Conservation (phyloP, 176 grass and related monocot genomes). For the Bromus sterilis region DNA sequence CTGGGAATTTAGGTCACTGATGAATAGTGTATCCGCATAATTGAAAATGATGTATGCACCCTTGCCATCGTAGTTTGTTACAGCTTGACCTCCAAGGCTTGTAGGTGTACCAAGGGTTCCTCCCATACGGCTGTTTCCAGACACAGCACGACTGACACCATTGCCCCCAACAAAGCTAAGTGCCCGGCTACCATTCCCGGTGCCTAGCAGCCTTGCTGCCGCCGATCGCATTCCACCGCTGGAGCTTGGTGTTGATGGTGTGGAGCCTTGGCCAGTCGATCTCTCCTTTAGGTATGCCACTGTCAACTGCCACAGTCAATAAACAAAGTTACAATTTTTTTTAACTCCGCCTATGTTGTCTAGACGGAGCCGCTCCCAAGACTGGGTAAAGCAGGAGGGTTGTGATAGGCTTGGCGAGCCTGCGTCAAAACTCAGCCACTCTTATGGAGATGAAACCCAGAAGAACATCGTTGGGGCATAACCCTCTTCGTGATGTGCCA, state of each 20-base stretch:
- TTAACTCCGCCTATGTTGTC: too few relatives aligned
- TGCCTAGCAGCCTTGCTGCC: conserved; percentile 82
- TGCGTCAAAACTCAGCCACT: too few relatives aligned
- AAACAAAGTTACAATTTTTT: not conserved
- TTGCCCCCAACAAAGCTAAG: conserved; percentile 85
- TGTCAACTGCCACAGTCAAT: conserved; percentile 53
- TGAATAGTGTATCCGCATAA: conserved; percentile 70
- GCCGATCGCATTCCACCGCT: conserved; percentile 79
- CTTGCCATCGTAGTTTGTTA: conserved; percentile 74
- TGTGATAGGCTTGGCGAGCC: too few relatives aligned
- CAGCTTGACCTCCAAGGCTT: conserved; percentile 34
- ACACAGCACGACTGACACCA: conserved; percentile 45
- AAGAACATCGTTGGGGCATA: too few relatives aligned
- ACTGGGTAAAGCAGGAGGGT: too few relatives aligned
- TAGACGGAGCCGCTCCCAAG: too few relatives aligned
- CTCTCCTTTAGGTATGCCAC: conserved; percentile 91
- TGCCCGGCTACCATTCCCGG: conserved; percentile 64
- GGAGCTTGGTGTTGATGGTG: conserved; percentile 61
- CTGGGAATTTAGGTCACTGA: conserved; percentile 90
- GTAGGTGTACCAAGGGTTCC: conserved; percentile 51
- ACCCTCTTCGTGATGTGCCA: too few relatives aligned
- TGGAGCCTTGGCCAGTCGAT: conserved; percentile 50
- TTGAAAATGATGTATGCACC: conserved; percentile 92
- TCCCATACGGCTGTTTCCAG: conserved; percentile 54
- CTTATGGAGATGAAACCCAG: too few relatives aligned